Base-by-base conservation (phyloP, 129 eudicot species). In the Calendula officinalis region DNA sequence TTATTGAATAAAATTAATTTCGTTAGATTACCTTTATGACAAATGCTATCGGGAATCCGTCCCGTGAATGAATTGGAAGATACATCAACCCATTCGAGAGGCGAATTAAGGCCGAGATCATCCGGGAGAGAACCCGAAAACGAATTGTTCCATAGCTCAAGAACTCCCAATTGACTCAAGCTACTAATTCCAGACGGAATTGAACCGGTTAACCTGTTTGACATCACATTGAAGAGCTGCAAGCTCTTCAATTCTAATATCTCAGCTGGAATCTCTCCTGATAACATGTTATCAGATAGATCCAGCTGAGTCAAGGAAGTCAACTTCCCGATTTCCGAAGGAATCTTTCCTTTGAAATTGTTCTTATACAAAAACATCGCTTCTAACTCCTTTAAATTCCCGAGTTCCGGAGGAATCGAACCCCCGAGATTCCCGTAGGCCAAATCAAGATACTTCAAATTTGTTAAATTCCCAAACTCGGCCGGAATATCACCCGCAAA, bases 101-200 rank as follows among this genome's bases (percentile, higher is more conserved):
- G 89, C 0, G 95, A 74, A 72, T 74, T 81, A 3, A 50, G 30
- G 58, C 96, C 96, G 13, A 92, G 96, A 58, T 82, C 79, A 6
- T 55, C 62, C 0, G 98, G 98, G 36, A 91, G 69, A 3, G 88
- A 75, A 40, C 98, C 98, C 1, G 91, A 80, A 11, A 91, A 51
- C 5, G 94, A 67, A 75, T 91, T 91, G 75, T 87, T 91, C 94
- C 98, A 87, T n/a, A 91, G 76, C 85, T 81, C 94, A 47, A 91
- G 81, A 17, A 91, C 90, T n/a, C 70, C 72, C 3, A 92, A 74
- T 22, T 76, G 75, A 55, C 75, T 41, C 76, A 92, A 70, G 16
- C 47, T 69, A 17, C 77, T 75, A 33, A 87, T 68, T 42, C 70
- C 76, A 4, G 72, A 34, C 40, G 98, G 98, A 44, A 91, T 71